These are phyloP conservation scores for Pyrus pyrifolia DNA, from an alignment of 306 rosid genomes.

Conservation along the genomic window DNA sequence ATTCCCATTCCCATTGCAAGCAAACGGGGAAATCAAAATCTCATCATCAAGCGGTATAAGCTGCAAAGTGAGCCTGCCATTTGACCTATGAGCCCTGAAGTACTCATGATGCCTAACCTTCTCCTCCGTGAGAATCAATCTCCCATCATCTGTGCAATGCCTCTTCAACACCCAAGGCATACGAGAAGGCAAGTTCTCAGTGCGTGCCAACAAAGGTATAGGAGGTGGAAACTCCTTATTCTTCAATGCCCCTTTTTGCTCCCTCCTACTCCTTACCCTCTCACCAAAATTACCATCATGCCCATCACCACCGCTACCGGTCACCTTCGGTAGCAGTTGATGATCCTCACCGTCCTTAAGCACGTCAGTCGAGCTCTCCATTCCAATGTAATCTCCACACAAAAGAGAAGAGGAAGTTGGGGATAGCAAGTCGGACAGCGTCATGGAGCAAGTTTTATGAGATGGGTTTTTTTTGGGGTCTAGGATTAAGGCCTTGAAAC, in stretches of 20 bases:
- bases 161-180: constrained; percentile 69
- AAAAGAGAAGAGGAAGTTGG: not conserved
- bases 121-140: constrained; percentile 57
- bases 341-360: not conserved
- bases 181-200: constrained; percentile 45
- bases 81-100: constrained; percentile 48
- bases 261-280: not conserved
- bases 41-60: constrained; percentile 42
- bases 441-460: not conserved
- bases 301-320: not conserved
- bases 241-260: not conserved
- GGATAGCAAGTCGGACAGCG: not conserved
- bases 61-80: constrained; percentile 67
- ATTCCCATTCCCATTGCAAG: not conserved
- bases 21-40: not conserved
- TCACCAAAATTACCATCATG: not conserved
- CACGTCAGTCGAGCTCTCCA: constrained; percentile 55
- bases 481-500: not conserved
- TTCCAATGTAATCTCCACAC: constrained; percentile 45
- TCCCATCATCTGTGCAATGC: constrained; percentile 52
- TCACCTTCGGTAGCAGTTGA: not conserved
- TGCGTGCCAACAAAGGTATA: constrained; percentile 43
- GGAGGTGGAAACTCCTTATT: constrained; percentile 60
- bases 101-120: constrained; percentile 55
- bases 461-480: constrained; percentile 1